Evolutionary conservation across 352 stramenopile genomes (phyloP), one percentile per base, ranked within the genome.

Genomic region (Phytophthora chlamydospora): DNA sequence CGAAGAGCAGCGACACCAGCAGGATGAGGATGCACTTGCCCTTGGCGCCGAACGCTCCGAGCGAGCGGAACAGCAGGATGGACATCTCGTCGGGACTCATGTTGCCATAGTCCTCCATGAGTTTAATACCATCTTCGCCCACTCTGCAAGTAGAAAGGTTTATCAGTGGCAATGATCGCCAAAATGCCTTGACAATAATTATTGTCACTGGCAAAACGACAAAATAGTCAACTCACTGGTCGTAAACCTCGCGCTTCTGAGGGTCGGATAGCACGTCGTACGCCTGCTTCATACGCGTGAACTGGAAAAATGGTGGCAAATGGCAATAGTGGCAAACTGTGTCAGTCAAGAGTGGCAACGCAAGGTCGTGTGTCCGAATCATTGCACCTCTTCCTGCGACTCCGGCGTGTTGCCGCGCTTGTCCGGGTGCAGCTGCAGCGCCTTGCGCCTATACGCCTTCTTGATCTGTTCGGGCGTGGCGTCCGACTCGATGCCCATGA

Each of bases 241-340:
- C 85, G 59, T 93, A 94, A 49, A 95, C 64, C 40, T 92, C 79
- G 8, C 85, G 79, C 68, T 93, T 92, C 55, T 93, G 77, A 21
- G 88, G 80, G 73, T 98, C 92, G 5, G 73, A 86, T 27, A 98
- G 78, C 31, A 97, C 81, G 65, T 98, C 93, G 68, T 98, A 98
- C 16, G 96, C 96, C 56, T 93, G 55, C 58, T 97, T 97, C 66
- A 98, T 92, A 34, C 78, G 74, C 33, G 88, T 96, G 68, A 98
- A 98, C 56, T 92, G 66, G 39, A 29, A 32, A 8, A 44, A 19
- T 50, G 56, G 27, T 66, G 68, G 7, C 61, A 62, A n/a, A n/a
- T n/a, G n/a, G n/a, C n/a, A n/a, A n/a, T n/a, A 29, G 24, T 29
- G 24, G 24, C 24, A 29, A 29, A 29, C 24, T 29, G 24, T 29